A percentile compares a stretch with the other conserved stretches of the same genome.
phyloP scores from a whole-genome alignment of 2,329 filamentous ascomycete genomes.

The Botryosphaeria agaves region DNA sequence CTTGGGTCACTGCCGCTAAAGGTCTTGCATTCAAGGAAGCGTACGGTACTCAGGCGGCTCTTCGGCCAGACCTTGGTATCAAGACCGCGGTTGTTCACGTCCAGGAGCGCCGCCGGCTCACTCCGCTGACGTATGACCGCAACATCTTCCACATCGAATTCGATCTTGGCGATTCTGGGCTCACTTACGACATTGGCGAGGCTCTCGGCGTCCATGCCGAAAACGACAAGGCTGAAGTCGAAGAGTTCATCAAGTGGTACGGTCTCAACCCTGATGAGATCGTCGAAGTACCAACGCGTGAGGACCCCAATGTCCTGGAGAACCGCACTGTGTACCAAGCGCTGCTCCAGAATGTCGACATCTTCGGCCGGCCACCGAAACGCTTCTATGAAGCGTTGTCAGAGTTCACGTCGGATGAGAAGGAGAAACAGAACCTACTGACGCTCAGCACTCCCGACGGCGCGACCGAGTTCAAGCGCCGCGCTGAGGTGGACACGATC shows the following conservation, averaged over 20 bases:
- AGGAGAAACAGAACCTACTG: conserved; percentile 65
- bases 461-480: conserved; percentile 78
- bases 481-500: conserved; percentile 75
- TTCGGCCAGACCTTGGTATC: conserved; percentile 72
- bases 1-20: conserved; percentile 76
- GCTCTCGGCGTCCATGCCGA: conserved; percentile 92
- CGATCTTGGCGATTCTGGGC: conserved; percentile 75
- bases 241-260: conserved; percentile 80
- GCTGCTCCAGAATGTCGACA: conserved; percentile 81
- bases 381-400: conserved; percentile 90
- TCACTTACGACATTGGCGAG: conserved; percentile 95
- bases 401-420: conserved; percentile 67
- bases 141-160: conserved; percentile 99
- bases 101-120: conserved; percentile 89
- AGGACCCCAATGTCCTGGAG: conserved; percentile 57
- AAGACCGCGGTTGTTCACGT: conserved; percentile 81
- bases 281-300: conserved; percentile 80
- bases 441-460: conserved; percentile 63
- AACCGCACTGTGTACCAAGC: conserved; percentile 88
- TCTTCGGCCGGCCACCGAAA: conserved; percentile 93
- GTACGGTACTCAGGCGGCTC: conserved; percentile 52
- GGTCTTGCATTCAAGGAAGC: conserved; percentile 88
- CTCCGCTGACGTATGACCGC: conserved; percentile 74
- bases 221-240: conserved; percentile 65
- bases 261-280: conserved; percentile 66